phyloP scores from a whole-genome alignment of 192 early-diverging fungal species.

The Coemansia sp. region DNA sequence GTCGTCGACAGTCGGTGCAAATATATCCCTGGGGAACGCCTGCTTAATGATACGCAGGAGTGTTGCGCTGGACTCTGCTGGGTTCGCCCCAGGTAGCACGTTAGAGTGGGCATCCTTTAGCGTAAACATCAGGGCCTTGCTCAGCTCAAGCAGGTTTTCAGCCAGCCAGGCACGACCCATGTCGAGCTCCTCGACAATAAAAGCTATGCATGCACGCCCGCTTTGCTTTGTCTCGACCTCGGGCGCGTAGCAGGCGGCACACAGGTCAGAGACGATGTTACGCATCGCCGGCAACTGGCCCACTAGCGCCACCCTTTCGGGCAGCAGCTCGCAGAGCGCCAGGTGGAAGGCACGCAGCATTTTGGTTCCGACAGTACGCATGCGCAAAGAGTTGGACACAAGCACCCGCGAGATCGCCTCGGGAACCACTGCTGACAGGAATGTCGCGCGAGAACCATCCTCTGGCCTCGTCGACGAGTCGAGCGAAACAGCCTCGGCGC shows the following conservation, averaged over 20 bases:
- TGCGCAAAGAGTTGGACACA: slow-evolving; percentile 16
- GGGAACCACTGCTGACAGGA: slow-evolving; percentile 22
- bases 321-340: slow-evolving; percentile 13
- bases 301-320: slow-evolving; percentile 10
- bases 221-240: slow-evolving; percentile 84
- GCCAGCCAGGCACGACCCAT: slow-evolving; percentile 89
- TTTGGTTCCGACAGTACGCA: slow-evolving; percentile 14
- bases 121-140: slow-evolving; percentile 87
- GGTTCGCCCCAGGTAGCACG: slow-evolving; percentile 12
- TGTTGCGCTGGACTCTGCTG: slow-evolving; percentile 24
- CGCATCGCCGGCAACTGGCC: slow-evolving; percentile 47
- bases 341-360: slow-evolving; percentile 32
- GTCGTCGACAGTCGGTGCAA: slow-evolving; percentile 34
- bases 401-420: slow-evolving; percentile 39
- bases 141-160: slow-evolving; percentile 92
- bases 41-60: slow-evolving; percentile 34
- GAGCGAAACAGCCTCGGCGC: slow-evolving; percentile 9
- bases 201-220: slow-evolving; percentile 84
- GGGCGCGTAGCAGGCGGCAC: slow-evolving; percentile 87
- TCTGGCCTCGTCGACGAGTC: neutral
- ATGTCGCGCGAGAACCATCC: neutral
- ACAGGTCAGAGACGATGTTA: slow-evolving; percentile 75
- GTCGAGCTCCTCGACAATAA: slow-evolving; percentile 76
- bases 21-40: slow-evolving; percentile 32
- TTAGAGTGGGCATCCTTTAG: slow-evolving; percentile 73